phyloP scores from a whole-genome alignment of 75 land plant genomes.

The Selaginella moellendorffii region DNA sequence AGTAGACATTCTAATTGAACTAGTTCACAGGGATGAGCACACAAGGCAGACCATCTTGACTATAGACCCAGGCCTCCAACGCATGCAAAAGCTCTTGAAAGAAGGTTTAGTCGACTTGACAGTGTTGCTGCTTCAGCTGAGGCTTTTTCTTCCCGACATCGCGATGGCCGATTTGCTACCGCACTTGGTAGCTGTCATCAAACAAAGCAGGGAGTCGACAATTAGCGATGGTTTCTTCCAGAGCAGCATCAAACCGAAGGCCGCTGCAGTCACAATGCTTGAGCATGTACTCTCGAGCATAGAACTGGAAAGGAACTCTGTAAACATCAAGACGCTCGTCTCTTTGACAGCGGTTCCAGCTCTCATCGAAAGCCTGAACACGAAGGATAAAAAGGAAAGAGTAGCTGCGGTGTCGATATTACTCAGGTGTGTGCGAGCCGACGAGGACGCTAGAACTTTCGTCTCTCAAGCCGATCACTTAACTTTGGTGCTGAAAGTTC shows the following conservation, averaged over 20 bases:
- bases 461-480: conserved; percentile 21
- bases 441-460: conserved; percentile 27
- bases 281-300: conserved; percentile 27
- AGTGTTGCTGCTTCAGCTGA: too few species aligned
- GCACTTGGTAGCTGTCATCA: conserved; percentile 6
- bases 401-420: conserved; percentile 16
- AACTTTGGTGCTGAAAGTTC: conserved; percentile 21
- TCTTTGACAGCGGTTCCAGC: conserved; percentile 30
- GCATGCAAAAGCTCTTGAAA: too few species aligned
- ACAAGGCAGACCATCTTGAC: too few species aligned
- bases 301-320: conserved; percentile 14
- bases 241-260: conserved; percentile 8
- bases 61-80: too few species aligned
- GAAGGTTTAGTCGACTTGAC: too few species aligned
- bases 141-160: too few species aligned
- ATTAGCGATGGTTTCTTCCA: background rate
- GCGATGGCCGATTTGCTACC: too few species aligned
- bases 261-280: conserved; percentile 22
- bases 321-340: conserved; percentile 30
- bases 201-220: background rate
- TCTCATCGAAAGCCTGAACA: conserved; percentile 25
- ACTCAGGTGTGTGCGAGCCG: conserved; percentile 36
- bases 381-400: conserved; percentile 22
- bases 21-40: too few species aligned
- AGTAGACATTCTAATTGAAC: too few species aligned